phyloP scores from a whole-genome alignment of 257 asterid genomes.

The Mentha longifolia region DNA sequence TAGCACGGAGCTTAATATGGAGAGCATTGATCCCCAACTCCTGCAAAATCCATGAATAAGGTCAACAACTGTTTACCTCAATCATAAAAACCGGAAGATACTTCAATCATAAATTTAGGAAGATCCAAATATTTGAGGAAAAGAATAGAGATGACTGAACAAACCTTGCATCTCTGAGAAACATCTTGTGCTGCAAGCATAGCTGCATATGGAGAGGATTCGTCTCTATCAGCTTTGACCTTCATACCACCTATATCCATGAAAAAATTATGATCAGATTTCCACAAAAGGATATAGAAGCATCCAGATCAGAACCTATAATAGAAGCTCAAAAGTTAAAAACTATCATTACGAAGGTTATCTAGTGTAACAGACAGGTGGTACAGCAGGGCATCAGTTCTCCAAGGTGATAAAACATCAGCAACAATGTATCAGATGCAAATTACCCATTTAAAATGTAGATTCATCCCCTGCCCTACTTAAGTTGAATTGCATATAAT shows the following conservation, averaged over 20 bases:
- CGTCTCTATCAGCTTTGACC: conserved; percentile 95
- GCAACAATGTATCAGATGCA: conserved; percentile 22
- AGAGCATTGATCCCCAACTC: conserved; percentile 88
- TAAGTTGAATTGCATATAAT: too few relatives aligned
- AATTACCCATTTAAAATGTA: conserved; percentile 33
- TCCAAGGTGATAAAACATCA: conserved; percentile 34
- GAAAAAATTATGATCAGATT: background rate
- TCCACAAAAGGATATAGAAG: background rate
- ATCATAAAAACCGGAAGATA: background rate
- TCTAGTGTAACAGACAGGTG: too few relatives aligned
- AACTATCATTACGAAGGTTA: too few relatives aligned
- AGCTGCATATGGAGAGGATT: conserved; percentile 95
- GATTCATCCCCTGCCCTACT: conserved; percentile 27
- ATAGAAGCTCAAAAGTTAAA: too few relatives aligned
- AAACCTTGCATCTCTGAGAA: conserved; percentile 87
- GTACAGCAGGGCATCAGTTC: conserved; percentile 18
- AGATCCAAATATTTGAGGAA: too few relatives aligned
- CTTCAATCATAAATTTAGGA: too few relatives aligned
- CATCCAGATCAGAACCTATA: too few relatives aligned
- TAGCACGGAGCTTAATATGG: conserved; percentile 91
- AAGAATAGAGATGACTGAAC: too few relatives aligned
- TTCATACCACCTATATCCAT: conserved; percentile 77
- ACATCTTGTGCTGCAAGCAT: conserved; percentile 98
- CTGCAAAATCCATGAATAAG: too few relatives aligned
- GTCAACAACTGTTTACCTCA: background rate